Conservation (phyloP, 2,329 filamentous ascomycete genomes). For the Dactylellina sp. region DNA sequence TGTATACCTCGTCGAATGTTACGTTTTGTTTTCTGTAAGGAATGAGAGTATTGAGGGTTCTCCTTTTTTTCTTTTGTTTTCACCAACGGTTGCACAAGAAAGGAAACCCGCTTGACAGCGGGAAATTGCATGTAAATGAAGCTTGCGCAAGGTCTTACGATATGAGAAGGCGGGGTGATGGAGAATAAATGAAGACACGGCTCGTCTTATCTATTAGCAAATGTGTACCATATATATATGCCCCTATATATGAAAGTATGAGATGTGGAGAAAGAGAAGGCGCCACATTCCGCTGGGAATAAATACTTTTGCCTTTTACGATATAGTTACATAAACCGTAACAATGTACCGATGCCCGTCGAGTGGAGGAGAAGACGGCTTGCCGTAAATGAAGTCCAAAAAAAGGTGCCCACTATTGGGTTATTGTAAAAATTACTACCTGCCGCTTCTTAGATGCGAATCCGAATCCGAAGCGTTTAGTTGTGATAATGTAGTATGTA, state of each 20-base stretch:
- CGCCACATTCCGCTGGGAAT: too few relatives aligned
- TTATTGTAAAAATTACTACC: too few relatives aligned
- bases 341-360: not conserved
- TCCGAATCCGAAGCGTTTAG: too few relatives aligned
- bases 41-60: not conserved
- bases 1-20: too few relatives aligned
- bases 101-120: slow-evolving; percentile 2
- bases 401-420: too few relatives aligned
- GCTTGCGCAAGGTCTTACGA: not conserved
- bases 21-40: not conserved
- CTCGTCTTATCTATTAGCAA: not conserved
- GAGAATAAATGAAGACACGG: not conserved
- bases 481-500: too few relatives aligned
- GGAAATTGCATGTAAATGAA: not conserved
- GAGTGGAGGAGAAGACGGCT: not conserved
- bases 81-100: not conserved
- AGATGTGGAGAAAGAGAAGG: not conserved
- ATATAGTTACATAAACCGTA: too few relatives aligned
- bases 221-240: slow-evolving; percentile 11
- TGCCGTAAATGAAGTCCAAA: too few relatives aligned
- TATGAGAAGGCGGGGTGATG: not conserved
- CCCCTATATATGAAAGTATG: slow-evolving; percentile 7
- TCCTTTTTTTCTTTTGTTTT: slow-evolving; percentile 9
- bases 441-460: too few relatives aligned
- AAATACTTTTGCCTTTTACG: too few relatives aligned